Percentiles rank a stretch among this genome's conserved stretches.
These are phyloP conservation scores for Talaromyces marneffei DNA, from an alignment of 2,329 filamentous ascomycete genomes.

Conservation along the genomic window DNA sequence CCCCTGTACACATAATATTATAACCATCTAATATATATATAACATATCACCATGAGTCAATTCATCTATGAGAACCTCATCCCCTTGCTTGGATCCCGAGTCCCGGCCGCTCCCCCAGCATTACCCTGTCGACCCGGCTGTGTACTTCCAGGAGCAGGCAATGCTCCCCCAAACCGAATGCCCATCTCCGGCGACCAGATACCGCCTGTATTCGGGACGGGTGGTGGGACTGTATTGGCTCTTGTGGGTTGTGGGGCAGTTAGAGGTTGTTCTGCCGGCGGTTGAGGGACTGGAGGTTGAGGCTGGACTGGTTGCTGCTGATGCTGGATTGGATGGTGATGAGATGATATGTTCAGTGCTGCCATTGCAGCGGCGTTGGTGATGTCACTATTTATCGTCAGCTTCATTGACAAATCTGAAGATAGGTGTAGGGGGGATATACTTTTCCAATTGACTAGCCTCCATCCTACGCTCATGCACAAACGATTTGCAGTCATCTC, in stretches of 20 bases:
- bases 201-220: slow-evolving; percentile 45
- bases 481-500: slow-evolving; percentile 74
- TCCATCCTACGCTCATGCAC: slow-evolving; percentile 75
- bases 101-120: not conserved
- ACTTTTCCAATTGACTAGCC: slow-evolving; percentile 72
- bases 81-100: slow-evolving; percentile 14
- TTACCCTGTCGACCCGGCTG: slow-evolving; percentile 5
- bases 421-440: slow-evolving; percentile 25
- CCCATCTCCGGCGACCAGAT: slow-evolving; percentile 78
- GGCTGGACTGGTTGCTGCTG: slow-evolving; percentile 29
- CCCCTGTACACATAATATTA: not conserved
- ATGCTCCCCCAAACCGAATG: slow-evolving; percentile 61
- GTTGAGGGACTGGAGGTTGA: slow-evolving; percentile 38
- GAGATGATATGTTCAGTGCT: slow-evolving; percentile 45
- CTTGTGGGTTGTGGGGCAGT: slow-evolving; percentile 45
- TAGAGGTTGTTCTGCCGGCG: slow-evolving; percentile 31
- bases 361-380: slow-evolving; percentile 52
- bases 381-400: slow-evolving; percentile 44
- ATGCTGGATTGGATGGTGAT: slow-evolving; percentile 34
- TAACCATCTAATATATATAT: not conserved
- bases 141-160: slow-evolving; percentile 11
- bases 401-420: not conserved
- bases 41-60: not conserved
- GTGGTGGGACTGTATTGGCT: slow-evolving; percentile 43
- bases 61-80: slow-evolving; percentile 12